Evolutionary conservation across 495 filamentous ascomycete genomes (phyloP), one percentile per base, ranked within the genome.

Genomic region (Sporormia fimetaria): DNA sequence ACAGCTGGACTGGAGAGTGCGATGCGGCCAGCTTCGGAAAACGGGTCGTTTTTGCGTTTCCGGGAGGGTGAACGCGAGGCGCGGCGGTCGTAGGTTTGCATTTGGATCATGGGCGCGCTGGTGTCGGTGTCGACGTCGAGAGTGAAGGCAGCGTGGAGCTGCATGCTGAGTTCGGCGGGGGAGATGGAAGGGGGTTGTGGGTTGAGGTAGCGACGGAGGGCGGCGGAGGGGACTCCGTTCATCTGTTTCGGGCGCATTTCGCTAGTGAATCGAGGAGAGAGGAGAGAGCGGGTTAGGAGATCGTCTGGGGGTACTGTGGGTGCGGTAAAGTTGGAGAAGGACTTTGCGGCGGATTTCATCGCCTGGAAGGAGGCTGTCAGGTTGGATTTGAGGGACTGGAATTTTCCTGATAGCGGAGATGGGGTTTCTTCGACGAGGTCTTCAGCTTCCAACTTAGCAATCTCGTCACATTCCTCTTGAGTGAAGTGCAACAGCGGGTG

Each of bases 131-230:
- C 43, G 2, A 21, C 20, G 22, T 51, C 42, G 2, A 40, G 32
- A 23, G 25, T 18, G 12, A 50, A 25, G 9, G 29, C 25, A 24
- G 65, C 57, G 30, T 73, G 66, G 33, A 66, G 60, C 45, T 70
- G 70, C 49, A 67, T 62, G 45, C 79, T 73, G 44, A 78, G 70
- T 57, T 87, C 81, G 6, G 80, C 68, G 3, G 75, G 74, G 21
- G 76, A 71, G 25, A 52, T 45, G 29, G 40, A 26, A 17, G 47
- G 34, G 1, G 73, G 78, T 15, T 75, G 78, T 1, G 90, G 90
- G 56, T 96, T 98, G 18, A 94, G 69, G 52, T 98, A 98, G 18
- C 88, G 79, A 27, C 90, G 78, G 40, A 94, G 65, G n/a, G 81
- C 86, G 27, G 86, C 82, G 15, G 81, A 83, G 3, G 87, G 87